Percentiles rank a stretch among this genome's conserved stretches.
phyloP scores from a whole-genome alignment of 1,139 yeast species.

The Suhomyces taliae region DNA sequence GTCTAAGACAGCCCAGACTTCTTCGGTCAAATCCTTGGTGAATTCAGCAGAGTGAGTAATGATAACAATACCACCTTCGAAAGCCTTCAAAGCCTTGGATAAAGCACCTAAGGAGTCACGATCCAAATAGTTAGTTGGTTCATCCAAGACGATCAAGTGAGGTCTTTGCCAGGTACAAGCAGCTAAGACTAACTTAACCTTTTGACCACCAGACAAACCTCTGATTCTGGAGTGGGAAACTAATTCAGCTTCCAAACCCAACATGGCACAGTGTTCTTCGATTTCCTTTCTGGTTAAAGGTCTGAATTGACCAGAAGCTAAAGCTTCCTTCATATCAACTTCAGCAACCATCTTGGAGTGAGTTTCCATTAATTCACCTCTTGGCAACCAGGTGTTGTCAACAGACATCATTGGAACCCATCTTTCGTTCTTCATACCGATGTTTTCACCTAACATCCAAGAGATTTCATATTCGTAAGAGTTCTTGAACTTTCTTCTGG shows the following conservation, averaged over 20 bases:
- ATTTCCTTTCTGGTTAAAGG: conserved; percentile 99
- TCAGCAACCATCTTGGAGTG: conserved; percentile 99
- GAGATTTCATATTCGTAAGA: conserved; percentile 99
- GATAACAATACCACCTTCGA: conserved; percentile 99
- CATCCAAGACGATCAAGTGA: conserved; percentile 98
- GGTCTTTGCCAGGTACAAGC: conserved; percentile 99
- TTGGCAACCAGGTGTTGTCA: conserved; percentile 99
- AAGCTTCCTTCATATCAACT: conserved; percentile 99
- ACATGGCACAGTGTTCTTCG: conserved; percentile 96
- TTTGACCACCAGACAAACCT: conserved; percentile 99
- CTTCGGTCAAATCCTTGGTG: conserved; percentile 98
- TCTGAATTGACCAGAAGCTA: conserved; percentile 99
- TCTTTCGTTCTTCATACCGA: conserved; percentile 98
- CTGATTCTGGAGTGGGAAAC: conserved; percentile 99
- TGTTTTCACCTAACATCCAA: conserved; percentile 94
- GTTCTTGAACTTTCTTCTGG: conserved; percentile 99
- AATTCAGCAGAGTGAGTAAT: conserved; percentile 99
- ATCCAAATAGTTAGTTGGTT: conserved; percentile 98
- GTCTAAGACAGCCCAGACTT: conserved; percentile 98
- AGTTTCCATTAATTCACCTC: conserved; percentile 98
- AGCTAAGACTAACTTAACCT: conserved; percentile 98
- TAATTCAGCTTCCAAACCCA: conserved; percentile 98
- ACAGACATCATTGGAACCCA: conserved; percentile 99
- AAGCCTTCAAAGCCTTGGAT: conserved; percentile 97
- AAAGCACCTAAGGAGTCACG: conserved; percentile 99